Evolutionary conservation across 805 yeast genomes (phyloP), one percentile per base, ranked within the genome.

Genomic region (Pichia californica): DNA sequence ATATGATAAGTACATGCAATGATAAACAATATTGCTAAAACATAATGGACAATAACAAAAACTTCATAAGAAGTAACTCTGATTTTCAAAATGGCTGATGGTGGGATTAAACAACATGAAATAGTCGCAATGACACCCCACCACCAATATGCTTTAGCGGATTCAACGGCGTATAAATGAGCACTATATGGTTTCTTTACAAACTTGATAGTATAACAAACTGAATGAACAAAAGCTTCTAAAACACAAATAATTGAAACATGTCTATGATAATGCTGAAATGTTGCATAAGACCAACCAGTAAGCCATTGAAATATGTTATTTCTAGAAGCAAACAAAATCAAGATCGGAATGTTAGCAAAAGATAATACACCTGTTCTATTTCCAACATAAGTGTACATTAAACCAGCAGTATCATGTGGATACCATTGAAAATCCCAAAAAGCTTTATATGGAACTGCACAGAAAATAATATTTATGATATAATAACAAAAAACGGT

Each of bases 241-340:
- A 63, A 15, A 11, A 27, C 30, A 27, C 7, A 27, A 27, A 27
- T 27, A 40, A 63, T 52, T 50, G 69, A 62, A 38, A 72, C 58
- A 85, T 85, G 80, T 58, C 70, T 78, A 61, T 85, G 94, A 53
- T 73, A 73, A 21, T 68, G 63, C 52, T 76, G 52, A 48, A 69
- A 70, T 31, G 70, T 56, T 14, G 68, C 47, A 42, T 61, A 64
- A 3, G 56, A 47, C 67, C 70, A 64, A 2, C 71, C 69, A 11
- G 72, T 62, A 28, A 68, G 36, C 63, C 66, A 68, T 40, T 57
- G 63, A 50, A 64, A 54, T 38, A 69, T 56, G 52, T 68, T 68
- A 46, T 69, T 69, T 49, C 73, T 56, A 20, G 73, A 73, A 8
- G 71, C 66, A 50, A 70, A 69, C 35, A 70, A 57, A 10, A 70